Evolutionary conservation across 2,329 filamentous ascomycete genomes (phyloP).

Genomic region (Sporothrix schenckii): DNA sequence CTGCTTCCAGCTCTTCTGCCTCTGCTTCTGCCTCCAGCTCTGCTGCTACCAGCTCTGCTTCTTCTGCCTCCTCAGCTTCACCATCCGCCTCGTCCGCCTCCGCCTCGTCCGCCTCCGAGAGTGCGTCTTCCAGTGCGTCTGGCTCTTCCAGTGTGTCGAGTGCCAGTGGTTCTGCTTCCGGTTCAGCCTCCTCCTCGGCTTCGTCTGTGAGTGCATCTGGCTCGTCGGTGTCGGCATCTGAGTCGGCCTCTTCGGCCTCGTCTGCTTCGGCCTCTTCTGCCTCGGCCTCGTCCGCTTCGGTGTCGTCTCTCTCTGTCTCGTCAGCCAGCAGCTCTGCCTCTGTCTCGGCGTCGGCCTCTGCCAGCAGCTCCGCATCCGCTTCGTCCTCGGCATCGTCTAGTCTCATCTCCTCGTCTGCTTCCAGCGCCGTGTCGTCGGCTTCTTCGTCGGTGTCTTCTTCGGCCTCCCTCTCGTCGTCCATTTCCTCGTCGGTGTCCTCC

Average conservation of each 20-base stretch:
- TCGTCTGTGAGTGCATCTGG: not conserved
- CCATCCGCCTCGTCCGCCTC: not conserved
- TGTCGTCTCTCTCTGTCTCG: not conserved
- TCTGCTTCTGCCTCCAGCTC: not conserved
- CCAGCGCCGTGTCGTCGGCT: not conserved
- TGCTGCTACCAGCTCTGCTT: not conserved
- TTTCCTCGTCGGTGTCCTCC: not conserved
- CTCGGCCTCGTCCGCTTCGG: not conserved
- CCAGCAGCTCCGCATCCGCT: not conserved
- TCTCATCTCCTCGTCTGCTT: not conserved
- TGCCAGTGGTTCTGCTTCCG: not conserved
- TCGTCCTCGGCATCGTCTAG: constrained; percentile 17
- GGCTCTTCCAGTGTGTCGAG: constrained; percentile 1
- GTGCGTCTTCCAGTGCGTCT: not conserved
- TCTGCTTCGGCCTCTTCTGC: not conserved
- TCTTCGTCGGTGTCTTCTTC: constrained; percentile 9
- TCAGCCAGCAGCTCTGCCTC: not conserved
- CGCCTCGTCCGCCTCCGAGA: not conserved
- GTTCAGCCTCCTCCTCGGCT: not conserved
- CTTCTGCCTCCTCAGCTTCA: not conserved
- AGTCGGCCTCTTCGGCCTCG: not conserved
- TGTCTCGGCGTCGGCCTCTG: not conserved
- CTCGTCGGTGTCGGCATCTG: not conserved
- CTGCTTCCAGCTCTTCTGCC: not conserved
- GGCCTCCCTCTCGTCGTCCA: not conserved